phyloP scores from a whole-genome alignment of 2,329 filamentous ascomycete genomes.

The Cryphonectria carpinicola region DNA sequence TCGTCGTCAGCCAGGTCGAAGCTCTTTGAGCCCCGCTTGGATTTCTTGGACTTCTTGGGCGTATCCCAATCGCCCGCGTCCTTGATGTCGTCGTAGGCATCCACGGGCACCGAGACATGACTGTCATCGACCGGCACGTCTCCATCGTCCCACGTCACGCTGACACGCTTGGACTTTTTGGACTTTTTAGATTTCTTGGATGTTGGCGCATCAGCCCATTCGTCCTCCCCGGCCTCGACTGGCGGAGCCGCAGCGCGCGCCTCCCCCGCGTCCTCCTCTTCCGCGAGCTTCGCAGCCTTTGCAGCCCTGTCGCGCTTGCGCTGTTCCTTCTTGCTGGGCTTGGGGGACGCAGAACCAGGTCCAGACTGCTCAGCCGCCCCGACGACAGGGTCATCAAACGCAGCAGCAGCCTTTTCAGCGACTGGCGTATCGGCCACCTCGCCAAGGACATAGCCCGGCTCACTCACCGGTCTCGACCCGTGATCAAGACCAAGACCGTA shows the following conservation, averaged over 20 bases:
- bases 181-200: slow-evolving; percentile 41
- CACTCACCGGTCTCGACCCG: slow-evolving; percentile 32
- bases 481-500: slow-evolving; percentile 43
- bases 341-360: slow-evolving; percentile 32
- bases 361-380: slow-evolving; percentile 31
- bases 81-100: slow-evolving; percentile 37
- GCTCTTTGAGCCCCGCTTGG: slow-evolving; percentile 38
- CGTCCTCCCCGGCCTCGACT: slow-evolving; percentile 29
- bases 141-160: slow-evolving; percentile 29
- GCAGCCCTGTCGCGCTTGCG: slow-evolving; percentile 51
- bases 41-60: slow-evolving; percentile 39
- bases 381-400: slow-evolving; percentile 28
- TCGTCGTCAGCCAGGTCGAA: slow-evolving; percentile 43
- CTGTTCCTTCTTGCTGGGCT: slow-evolving; percentile 53
- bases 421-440: slow-evolving; percentile 49
- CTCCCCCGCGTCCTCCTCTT: slow-evolving; percentile 35
- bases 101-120: slow-evolving; percentile 37
- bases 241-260: slow-evolving; percentile 6
- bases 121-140: slow-evolving; percentile 35
- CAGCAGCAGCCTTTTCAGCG: slow-evolving; percentile 37
- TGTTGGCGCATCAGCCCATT: slow-evolving; percentile 36
- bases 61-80: slow-evolving; percentile 39
- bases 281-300: slow-evolving; percentile 35
- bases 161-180: slow-evolving; percentile 28
- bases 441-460: slow-evolving; percentile 51